phyloP scores from a whole-genome alignment of 805 yeast species.

The Clavispora vitiphila region DNA sequence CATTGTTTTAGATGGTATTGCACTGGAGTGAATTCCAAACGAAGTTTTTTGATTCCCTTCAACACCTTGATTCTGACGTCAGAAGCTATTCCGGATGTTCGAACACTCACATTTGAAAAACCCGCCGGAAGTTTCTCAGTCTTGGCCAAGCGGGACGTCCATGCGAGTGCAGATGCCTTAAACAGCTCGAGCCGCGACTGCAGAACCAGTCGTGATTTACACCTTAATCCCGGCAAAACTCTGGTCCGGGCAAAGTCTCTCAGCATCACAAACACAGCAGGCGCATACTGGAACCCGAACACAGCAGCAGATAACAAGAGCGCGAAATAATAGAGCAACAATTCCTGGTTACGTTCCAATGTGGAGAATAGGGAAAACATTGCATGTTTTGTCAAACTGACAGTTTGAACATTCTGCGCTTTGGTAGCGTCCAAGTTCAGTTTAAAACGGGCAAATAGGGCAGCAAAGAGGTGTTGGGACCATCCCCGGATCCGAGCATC shows the following conservation, averaged over 20 bases:
- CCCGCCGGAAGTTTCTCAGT: background rate
- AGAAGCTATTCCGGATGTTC: too few species aligned
- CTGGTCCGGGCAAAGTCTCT: background rate
- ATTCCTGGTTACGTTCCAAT: conserved; percentile 5
- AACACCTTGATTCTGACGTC: too few species aligned
- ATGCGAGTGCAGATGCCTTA: background rate
- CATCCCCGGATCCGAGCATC: background rate
- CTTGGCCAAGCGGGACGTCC: background rate
- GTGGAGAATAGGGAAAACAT: background rate
- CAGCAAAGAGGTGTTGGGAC: background rate
- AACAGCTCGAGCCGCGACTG: background rate
- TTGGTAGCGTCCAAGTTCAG: background rate
- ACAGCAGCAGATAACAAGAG: conserved; percentile 1
- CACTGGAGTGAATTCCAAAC: too few species aligned
- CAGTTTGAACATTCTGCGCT: background rate
- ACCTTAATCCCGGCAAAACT: background rate
- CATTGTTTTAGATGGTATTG: too few species aligned
- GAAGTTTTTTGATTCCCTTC: too few species aligned
- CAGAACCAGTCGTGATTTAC: background rate
- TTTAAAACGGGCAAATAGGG: background rate
- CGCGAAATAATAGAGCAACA: conserved; percentile 4
- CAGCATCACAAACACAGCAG: background rate
- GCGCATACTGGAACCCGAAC: background rate
- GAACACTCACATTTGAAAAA: too few species aligned
- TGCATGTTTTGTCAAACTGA: background rate